Evolutionary conservation across 805 yeast genomes (phyloP).

Genomic region (Wickerhamiella dianesei): DNA sequence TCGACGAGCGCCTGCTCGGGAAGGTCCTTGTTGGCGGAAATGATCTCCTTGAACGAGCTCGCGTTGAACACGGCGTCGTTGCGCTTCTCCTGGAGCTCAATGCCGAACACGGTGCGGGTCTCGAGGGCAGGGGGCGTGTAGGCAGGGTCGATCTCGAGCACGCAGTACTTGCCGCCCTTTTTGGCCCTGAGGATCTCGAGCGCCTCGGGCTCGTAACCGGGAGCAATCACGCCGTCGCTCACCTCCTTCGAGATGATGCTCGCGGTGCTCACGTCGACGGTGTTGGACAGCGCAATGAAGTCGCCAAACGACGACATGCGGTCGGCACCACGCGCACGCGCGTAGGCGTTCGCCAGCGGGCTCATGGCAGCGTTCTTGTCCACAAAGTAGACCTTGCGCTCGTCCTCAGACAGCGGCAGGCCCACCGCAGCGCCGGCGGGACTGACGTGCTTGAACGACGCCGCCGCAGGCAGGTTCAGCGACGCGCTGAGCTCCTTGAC

Average conservation of each 20-base stretch:
- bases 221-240: conserved; percentile 97
- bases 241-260: conserved; percentile 95
- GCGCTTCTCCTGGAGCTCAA: conserved; percentile 90
- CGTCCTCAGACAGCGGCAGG: conserved; percentile 76
- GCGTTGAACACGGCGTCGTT: conserved; percentile 93
- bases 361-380: conserved; percentile 82
- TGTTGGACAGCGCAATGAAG: conserved; percentile 92
- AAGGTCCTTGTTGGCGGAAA: conserved; percentile 70
- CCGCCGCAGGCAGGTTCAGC: conserved; percentile 93
- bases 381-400: conserved; percentile 87
- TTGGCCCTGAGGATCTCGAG: conserved; percentile 75
- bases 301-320: conserved; percentile 99
- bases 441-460: conserved; percentile 95
- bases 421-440: conserved; percentile 99
- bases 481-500: conserved; percentile 94
- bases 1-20: conserved; percentile 89
- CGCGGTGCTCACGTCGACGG: conserved; percentile 93
- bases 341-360: conserved; percentile 95
- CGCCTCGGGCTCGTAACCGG: conserved; percentile 90
- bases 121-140: conserved; percentile 70
- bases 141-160: conserved; percentile 91
- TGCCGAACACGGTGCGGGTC: conserved; percentile 92
- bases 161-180: conserved; percentile 95
- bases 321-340: conserved; percentile 99
- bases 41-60: conserved; percentile 81